These are phyloP conservation scores for Ilyonectria robusta DNA, from an alignment of 2,329 filamentous ascomycete genomes.

Conservation along the genomic window DNA sequence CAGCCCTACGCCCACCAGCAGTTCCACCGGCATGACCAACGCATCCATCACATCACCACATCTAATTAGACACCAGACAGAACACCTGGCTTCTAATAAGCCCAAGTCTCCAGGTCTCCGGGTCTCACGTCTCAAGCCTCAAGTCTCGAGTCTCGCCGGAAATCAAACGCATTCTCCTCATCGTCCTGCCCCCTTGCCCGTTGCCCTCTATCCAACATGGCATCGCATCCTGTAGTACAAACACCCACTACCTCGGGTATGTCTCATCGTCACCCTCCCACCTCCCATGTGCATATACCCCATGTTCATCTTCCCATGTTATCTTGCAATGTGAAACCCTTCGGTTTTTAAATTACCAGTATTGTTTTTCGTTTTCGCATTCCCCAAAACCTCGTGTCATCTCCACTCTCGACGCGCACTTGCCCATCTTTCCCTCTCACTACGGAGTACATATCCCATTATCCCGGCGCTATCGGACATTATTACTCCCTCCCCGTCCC, in stretches of 20 bases:
- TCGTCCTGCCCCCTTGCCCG: neutral
- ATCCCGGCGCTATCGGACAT: conserved; percentile 10
- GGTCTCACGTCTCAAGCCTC: conserved; percentile 6
- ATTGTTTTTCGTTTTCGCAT: neutral
- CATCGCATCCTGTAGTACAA: conserved; percentile 4
- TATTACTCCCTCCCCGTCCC: neutral
- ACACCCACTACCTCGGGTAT: conserved; percentile 12
- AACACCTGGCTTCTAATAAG: too few species aligned
- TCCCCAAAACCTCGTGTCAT: neutral
- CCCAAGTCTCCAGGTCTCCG: neutral
- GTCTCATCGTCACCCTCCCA: conserved; percentile 9
- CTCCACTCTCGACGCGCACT: conserved; percentile 2
- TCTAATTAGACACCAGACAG: too few species aligned
- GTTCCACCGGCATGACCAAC: neutral
- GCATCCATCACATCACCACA: neutral
- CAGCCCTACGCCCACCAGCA: conserved; percentile 23
- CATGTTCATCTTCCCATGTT: neutral
- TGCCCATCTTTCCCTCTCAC: neutral
- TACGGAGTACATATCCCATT: neutral
- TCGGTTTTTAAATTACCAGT: neutral
- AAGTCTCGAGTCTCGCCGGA: conserved; percentile 6
- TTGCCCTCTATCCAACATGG: neutral
- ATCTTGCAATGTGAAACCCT: neutral
- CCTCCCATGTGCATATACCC: conserved; percentile 2
- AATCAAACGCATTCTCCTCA: conserved; percentile 2